Evolutionary conservation across 1,284 basidiomycete species (phyloP).

Genomic region (Sanguinoderma infundibulare): DNA sequence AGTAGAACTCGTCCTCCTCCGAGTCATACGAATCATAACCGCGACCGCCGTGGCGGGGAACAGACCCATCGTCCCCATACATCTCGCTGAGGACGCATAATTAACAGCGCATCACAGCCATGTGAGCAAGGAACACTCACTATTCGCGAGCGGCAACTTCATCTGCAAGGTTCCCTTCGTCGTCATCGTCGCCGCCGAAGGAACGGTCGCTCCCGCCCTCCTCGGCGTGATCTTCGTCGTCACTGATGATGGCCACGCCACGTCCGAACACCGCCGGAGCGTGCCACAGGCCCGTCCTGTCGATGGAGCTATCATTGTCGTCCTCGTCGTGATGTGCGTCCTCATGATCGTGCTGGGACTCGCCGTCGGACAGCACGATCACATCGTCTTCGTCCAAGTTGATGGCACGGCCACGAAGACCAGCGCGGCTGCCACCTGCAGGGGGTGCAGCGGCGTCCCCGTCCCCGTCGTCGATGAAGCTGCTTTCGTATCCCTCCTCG

Average conservation of each 20-base stretch:
- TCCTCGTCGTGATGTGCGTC: background rate
- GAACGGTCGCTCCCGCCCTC: background rate
- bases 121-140: slow-evolving; percentile 14
- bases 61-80: slow-evolving; percentile 31
- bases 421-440: background rate
- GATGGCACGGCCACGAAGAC: slow-evolving; percentile 2
- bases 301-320: slow-evolving; percentile 6
- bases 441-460: slow-evolving; percentile 3
- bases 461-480: slow-evolving; percentile 51
- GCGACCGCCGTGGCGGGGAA: slow-evolving; percentile 3
- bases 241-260: slow-evolving; percentile 23
- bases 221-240: slow-evolving; percentile 32
- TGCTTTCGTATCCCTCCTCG: slow-evolving; percentile 47
- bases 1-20: slow-evolving; percentile 1
- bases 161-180: slow-evolving; percentile 14
- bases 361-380: slow-evolving; percentile 17
- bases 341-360: background rate
- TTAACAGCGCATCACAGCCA: too few relatives aligned
- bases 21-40: background rate
- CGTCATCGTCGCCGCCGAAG: slow-evolving; percentile 1
- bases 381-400: background rate
- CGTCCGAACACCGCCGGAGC: background rate
- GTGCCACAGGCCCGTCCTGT: background rate
- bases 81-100: slow-evolving; percentile 15
- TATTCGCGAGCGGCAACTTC: slow-evolving; percentile 27